These are phyloP conservation scores for Coleophoma cylindrospora DNA, from an alignment of 2,329 filamentous ascomycete species.

Conservation along the genomic window DNA sequence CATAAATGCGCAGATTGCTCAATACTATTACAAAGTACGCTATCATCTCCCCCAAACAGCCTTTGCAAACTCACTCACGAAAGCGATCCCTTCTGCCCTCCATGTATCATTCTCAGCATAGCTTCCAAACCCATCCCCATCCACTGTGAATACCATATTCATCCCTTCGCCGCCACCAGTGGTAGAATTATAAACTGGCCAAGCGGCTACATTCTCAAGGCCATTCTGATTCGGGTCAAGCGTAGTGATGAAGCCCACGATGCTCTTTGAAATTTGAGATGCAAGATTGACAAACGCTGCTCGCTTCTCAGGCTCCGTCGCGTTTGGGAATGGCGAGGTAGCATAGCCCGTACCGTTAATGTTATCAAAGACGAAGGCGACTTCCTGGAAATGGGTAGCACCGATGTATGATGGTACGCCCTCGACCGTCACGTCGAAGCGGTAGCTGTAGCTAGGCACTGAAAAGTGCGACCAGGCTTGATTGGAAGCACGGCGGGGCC, in stretches of 20 bases:
- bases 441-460: constrained; percentile 30
- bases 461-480: constrained; percentile 7
- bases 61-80: background rate
- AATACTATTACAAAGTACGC: background rate
- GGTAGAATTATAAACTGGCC: constrained; percentile 4
- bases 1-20: no score
- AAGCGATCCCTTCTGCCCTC: background rate
- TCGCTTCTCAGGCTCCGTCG: background rate
- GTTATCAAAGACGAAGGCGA: constrained; percentile 51
- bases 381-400: constrained; percentile 39
- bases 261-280: background rate
- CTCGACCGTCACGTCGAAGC: constrained; percentile 36
- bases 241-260: constrained; percentile 1
- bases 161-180: background rate
- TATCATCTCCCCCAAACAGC: background rate
- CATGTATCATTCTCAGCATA: constrained; percentile 4
- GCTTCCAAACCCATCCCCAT: constrained; percentile 10
- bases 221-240: constrained; percentile 3
- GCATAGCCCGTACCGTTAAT: constrained; percentile 38
- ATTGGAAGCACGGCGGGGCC: constrained; percentile 5
- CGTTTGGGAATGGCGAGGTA: constrained; percentile 28
- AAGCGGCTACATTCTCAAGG: background rate
- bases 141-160: background rate
- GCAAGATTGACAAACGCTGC: background rate
- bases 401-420: constrained; percentile 21